phyloP scores from a whole-genome alignment of 2,329 filamentous ascomycete species.

The Madurella fahalii region DNA sequence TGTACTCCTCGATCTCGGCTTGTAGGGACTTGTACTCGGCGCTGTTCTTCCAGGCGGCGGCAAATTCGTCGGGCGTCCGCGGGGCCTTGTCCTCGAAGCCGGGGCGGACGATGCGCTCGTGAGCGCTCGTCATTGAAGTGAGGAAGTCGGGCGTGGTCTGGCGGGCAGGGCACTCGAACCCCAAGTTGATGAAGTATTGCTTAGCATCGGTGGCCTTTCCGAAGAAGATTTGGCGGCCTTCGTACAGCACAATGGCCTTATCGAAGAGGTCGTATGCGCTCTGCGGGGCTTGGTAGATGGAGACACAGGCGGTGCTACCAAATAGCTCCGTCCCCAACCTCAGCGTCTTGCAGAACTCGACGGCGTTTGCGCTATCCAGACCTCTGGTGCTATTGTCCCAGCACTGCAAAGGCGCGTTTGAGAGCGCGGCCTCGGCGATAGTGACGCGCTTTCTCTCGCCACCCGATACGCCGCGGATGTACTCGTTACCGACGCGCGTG shows the following conservation, averaged over 20 bases:
- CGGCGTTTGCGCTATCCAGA: slow-evolving; percentile 69
- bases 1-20: slow-evolving; percentile 53
- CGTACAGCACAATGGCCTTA: slow-evolving; percentile 56
- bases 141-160: slow-evolving; percentile 69
- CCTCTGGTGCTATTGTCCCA: slow-evolving; percentile 72
- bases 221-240: slow-evolving; percentile 60
- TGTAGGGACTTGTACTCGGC: slow-evolving; percentile 48
- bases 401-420: slow-evolving; percentile 57
- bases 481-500: slow-evolving; percentile 71
- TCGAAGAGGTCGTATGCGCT: slow-evolving; percentile 61
- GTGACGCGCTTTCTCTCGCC: slow-evolving; percentile 68
- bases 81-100: slow-evolving; percentile 55
- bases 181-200: slow-evolving; percentile 63
- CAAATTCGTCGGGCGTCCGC: slow-evolving; percentile 60
- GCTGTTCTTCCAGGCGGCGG: slow-evolving; percentile 54
- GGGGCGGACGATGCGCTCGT: slow-evolving; percentile 51
- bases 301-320: slow-evolving; percentile 61
- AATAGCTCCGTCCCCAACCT: slow-evolving; percentile 65
- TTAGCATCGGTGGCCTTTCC: slow-evolving; percentile 57
- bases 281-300: slow-evolving; percentile 69
- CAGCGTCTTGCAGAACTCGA: slow-evolving; percentile 70
- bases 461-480: slow-evolving; percentile 68
- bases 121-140: slow-evolving; percentile 62
- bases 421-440: slow-evolving; percentile 58
- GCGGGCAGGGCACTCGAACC: slow-evolving; percentile 62